Percentiles rank a stretch among this genome's conserved stretches.
phyloP scores from a whole-genome alignment of 495 filamentous ascomycete species.

The Clavariopsis aquatica region DNA sequence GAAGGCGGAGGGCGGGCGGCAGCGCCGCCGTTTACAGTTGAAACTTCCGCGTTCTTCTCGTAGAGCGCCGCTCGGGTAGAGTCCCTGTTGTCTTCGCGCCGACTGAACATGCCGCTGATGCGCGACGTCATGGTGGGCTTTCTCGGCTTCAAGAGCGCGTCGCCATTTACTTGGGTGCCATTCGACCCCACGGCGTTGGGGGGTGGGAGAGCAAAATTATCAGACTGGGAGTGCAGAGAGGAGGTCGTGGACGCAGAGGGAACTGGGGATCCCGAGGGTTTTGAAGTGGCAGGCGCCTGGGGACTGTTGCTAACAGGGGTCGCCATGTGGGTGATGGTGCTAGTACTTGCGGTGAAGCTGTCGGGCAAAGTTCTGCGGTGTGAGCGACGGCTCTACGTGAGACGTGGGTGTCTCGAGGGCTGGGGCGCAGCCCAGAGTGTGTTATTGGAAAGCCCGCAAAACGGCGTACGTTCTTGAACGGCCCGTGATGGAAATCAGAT shows the following conservation, averaged over 20 bases:
- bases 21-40: conserved; percentile 25
- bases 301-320: conserved; percentile 24
- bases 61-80: conserved; percentile 23
- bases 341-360: background rate
- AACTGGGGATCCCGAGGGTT: conserved; percentile 31
- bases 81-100: conserved; percentile 39
- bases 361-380: background rate
- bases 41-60: conserved; percentile 36
- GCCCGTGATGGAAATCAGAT: conserved; percentile 27
- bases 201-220: conserved; percentile 34
- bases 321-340: conserved; percentile 14
- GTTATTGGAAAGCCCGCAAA: conserved; percentile 35
- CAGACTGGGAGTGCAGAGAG: conserved; percentile 37
- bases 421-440: conserved; percentile 35
- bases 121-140: conserved; percentile 45
- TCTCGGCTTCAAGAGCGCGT: conserved; percentile 33
- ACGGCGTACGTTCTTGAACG: conserved; percentile 24
- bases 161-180: conserved; percentile 22
- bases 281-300: conserved; percentile 12
- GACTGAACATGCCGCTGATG: conserved; percentile 47
- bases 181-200: conserved; percentile 2
- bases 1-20: conserved; percentile 25
- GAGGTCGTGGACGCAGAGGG: conserved; percentile 36
- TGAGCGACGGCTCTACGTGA: conserved; percentile 5
- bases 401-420: conserved; percentile 36